These are phyloP conservation scores for Colletotrichum acutatum DNA, from an alignment of 2,329 filamentous ascomycete species.

Conservation along the genomic window DNA sequence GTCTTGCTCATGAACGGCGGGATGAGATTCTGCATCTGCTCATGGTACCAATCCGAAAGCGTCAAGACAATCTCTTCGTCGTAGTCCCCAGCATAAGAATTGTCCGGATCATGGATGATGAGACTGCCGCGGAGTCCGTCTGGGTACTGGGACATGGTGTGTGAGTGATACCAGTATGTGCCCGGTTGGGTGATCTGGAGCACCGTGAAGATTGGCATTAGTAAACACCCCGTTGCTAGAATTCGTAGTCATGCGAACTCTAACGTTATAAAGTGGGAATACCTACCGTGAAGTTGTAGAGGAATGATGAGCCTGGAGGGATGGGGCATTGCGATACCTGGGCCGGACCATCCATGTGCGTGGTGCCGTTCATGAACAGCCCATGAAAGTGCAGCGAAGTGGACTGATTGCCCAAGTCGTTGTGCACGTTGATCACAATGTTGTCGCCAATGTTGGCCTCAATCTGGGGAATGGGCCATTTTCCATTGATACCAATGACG, in stretches of 20 bases:
- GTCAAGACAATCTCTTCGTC: conserved; percentile 74
- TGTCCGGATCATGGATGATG: conserved; percentile 70
- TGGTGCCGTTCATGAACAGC: conserved; percentile 74
- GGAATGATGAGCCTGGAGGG: conserved; percentile 69
- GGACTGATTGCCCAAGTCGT: conserved; percentile 69
- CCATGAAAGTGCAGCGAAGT: conserved; percentile 79
- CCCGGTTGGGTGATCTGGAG: conserved; percentile 70
- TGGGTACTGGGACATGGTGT: conserved; percentile 74
- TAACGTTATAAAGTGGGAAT: too few species aligned
- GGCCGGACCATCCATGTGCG: conserved; percentile 76
- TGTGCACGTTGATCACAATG: conserved; percentile 67
- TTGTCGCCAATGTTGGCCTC: conserved; percentile 71
- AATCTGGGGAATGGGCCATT: conserved; percentile 79
- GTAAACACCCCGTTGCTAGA: too few species aligned
- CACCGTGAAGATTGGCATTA: too few species aligned
- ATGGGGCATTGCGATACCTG: conserved; percentile 76
- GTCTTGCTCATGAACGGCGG: conserved; percentile 61
- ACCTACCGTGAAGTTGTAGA: conserved; percentile 74
- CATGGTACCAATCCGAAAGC: conserved; percentile 80
- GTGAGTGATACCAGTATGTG: conserved; percentile 85
- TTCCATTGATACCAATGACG: conserved; percentile 81
- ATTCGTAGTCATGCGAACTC: too few species aligned
- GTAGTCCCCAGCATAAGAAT: conserved; percentile 48
- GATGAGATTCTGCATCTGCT: conserved; percentile 60
- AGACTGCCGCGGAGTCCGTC: conserved; percentile 74